Conservation (phyloP, 2,329 filamentous ascomycete genomes). For the Magnaporthales sp. region DNA sequence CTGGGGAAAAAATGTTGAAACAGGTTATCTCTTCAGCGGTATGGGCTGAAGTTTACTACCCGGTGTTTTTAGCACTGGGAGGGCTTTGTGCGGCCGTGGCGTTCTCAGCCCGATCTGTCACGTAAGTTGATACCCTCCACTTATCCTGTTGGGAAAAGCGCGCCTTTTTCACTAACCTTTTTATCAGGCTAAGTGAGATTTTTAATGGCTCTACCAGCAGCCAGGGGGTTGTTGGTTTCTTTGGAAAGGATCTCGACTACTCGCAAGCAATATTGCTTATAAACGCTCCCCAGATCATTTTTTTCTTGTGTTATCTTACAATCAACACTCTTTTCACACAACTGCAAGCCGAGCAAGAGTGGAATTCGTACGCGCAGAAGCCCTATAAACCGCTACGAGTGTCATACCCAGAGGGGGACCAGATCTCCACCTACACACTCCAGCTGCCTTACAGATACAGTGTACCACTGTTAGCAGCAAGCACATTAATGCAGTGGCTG, state of each 20-base stretch:
- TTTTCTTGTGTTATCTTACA: neutral
- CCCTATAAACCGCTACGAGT: neutral
- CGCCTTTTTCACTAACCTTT: neutral
- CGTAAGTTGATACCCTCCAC: neutral
- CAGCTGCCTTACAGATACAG: neutral
- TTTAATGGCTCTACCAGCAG: neutral
- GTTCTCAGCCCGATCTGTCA: neutral
- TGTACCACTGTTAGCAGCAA: neutral
- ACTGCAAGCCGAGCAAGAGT: neutral
- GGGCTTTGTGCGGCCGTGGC: neutral
- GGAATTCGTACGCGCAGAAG: neutral
- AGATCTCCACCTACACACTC: neutral
- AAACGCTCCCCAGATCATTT: neutral
- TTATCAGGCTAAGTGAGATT: neutral
- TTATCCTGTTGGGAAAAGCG: no score
- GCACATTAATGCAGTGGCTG: neutral
- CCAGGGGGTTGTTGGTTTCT: neutral
- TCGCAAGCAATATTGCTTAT: neutral
- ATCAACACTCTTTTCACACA: neutral
- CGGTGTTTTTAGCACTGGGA: neutral
- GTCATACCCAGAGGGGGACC: neutral
- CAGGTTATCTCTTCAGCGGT: neutral
- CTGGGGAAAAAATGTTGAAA: neutral
- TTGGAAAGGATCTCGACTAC: neutral
- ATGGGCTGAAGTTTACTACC: neutral